These are phyloP conservation scores for Poronia punctata DNA, from an alignment of 495 filamentous ascomycete genomes.

Conservation along the genomic window DNA sequence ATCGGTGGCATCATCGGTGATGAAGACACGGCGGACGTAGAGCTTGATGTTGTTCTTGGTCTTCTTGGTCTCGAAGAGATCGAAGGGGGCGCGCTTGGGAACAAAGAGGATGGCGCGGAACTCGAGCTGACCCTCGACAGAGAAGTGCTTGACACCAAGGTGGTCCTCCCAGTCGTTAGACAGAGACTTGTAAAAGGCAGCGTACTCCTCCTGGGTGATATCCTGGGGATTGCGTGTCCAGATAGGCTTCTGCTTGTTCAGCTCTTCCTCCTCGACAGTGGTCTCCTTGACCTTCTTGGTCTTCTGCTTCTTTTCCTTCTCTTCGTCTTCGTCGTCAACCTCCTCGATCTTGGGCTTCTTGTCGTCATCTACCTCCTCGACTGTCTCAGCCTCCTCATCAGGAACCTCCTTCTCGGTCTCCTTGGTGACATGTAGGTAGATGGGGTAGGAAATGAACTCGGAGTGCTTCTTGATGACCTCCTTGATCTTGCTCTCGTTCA, in stretches of 20 bases:
- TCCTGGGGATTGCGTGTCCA: constrained; percentile 98
- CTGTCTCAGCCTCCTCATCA: constrained; percentile 85
- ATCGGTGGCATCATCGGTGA: constrained; percentile 98
- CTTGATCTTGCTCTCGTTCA: constrained; percentile 98
- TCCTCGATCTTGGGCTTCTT: constrained; percentile 85
- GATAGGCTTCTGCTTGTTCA: constrained; percentile 99
- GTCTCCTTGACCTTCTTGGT: constrained; percentile 99
- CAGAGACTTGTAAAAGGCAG: constrained; percentile 98
- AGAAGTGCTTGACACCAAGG: constrained; percentile 99
- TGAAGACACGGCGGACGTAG: constrained; percentile 99
- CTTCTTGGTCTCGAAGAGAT: constrained; percentile 99
- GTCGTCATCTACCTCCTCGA: constrained; percentile 54
- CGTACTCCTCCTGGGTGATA: constrained; percentile 95
- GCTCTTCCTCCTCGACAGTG: constrained; percentile 97
- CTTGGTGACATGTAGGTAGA: constrained; percentile 98
- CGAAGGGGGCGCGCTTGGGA: constrained; percentile 98
- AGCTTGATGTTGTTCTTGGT: constrained; percentile 99
- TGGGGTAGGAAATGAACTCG: constrained; percentile 99
- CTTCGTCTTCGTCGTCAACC: constrained; percentile 70
- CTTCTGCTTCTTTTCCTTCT: constrained; percentile 87
- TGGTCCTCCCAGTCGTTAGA: constrained; percentile 99
- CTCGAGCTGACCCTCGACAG: constrained; percentile 99
- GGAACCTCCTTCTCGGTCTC: constrained; percentile 98
- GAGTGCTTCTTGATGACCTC: constrained; percentile 99
- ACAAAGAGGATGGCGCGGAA: constrained; percentile 99